Evolutionary conservation across 192 early-diverging fungal genomes (phyloP).

Genomic region (Chytriomyces confervae): DNA sequence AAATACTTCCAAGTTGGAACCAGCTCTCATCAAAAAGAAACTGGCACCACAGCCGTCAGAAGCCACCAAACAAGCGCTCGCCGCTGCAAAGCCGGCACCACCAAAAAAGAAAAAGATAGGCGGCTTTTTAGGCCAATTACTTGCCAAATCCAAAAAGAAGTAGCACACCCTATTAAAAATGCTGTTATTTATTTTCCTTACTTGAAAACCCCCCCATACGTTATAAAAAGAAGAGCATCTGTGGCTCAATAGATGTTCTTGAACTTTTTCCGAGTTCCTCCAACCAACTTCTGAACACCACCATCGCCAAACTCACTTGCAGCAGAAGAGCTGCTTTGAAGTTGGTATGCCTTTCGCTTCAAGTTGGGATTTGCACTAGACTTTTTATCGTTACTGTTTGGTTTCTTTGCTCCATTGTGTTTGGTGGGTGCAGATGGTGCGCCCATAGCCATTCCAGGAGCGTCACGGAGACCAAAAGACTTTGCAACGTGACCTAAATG

Average conservation of each 20-base stretch:
- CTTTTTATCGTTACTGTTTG: conserved; percentile 26
- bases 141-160: background rate
- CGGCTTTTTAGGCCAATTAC: background rate
- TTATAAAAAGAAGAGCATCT: background rate
- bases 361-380: conserved; percentile 24
- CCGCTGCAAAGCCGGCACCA: background rate
- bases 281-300: conserved; percentile 32
- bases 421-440: conserved; percentile 3
- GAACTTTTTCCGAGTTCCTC: conserved; percentile 30
- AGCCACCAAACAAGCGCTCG: conserved; percentile 10
- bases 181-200: background rate
- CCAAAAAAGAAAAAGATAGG: conserved; percentile 20
- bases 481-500: conserved; percentile 98
- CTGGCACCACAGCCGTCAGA: background rate
- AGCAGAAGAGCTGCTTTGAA: conserved; percentile 29
- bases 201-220: background rate
- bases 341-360: conserved; percentile 41
- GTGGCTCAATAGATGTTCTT: background rate
- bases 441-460: conserved; percentile 60
- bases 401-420: conserved; percentile 6
- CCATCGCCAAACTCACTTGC: conserved; percentile 53
- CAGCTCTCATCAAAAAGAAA: background rate
- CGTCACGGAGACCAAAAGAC: conserved; percentile 93
- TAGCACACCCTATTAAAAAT: background rate
- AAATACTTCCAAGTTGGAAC: background rate